A percentile compares a stretch with the other conserved stretches of the same genome.
These are phyloP conservation scores for Saturnispora sanitii DNA, from an alignment of 805 yeast genomes.

Conservation along the genomic window DNA sequence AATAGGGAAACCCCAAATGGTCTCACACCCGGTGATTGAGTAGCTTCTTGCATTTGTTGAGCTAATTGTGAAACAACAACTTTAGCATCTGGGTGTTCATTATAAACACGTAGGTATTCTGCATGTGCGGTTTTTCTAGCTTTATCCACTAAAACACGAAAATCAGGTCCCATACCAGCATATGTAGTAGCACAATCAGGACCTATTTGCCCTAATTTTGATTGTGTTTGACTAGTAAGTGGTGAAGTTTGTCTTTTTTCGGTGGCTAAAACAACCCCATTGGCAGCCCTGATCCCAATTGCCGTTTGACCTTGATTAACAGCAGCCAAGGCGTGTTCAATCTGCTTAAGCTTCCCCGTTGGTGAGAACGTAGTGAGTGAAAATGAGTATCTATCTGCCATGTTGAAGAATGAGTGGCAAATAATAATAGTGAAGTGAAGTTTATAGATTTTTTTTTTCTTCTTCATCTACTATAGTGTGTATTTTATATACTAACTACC, in stretches of 20 bases:
- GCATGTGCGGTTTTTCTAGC: conserved; percentile 92
- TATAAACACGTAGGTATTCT: conserved; percentile 83
- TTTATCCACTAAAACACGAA: conserved; percentile 85
- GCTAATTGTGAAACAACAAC: conserved; percentile 92
- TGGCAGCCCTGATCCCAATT: conserved; percentile 85
- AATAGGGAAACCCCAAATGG: conserved; percentile 96
- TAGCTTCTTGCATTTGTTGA: conserved; percentile 91
- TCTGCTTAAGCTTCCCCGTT: conserved; percentile 95
- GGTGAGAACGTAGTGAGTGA: conserved; percentile 97
- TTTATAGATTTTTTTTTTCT: neutral
- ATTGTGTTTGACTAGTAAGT: conserved; percentile 64
- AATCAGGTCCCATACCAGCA: conserved; percentile 99
- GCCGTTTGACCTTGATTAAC: conserved; percentile 98
- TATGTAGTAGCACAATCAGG: conserved; percentile 96
- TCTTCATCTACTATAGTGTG: no score
- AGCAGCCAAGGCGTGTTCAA: conserved; percentile 94
- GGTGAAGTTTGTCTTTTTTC: conserved; percentile 83
- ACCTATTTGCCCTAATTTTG: conserved; percentile 74
- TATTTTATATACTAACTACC: no score
- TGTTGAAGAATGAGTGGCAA: conserved; percentile 21
- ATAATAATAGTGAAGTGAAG: neutral
- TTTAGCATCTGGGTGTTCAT: conserved; percentile 95
- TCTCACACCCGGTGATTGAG: conserved; percentile 35
- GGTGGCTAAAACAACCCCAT: conserved; percentile 94
- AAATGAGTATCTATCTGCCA: conserved; percentile 98